phyloP scores from a whole-genome alignment of 192 early-diverging fungal species.

The Cetraspora pellucida region DNA sequence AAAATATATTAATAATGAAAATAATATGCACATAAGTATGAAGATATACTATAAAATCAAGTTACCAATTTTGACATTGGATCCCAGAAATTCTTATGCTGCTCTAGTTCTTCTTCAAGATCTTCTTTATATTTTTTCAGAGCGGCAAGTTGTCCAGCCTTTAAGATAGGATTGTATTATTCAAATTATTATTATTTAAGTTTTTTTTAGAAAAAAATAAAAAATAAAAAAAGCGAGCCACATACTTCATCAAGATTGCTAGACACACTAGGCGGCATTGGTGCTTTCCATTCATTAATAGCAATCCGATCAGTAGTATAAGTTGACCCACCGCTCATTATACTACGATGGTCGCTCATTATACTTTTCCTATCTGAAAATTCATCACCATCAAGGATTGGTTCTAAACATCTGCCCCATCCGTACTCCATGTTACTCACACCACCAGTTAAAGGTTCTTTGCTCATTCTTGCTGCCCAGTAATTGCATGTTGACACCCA shows the following conservation, averaged over 20 bases:
- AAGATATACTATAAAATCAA: conserved; percentile 1
- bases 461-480: conserved; percentile 90
- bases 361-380: conserved; percentile 28
- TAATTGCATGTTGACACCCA: conserved; percentile 93
- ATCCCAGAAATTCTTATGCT: conserved; percentile 64
- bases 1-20: not conserved
- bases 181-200: not conserved
- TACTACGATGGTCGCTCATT: conserved; percentile 33
- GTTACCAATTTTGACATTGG: conserved; percentile 53
- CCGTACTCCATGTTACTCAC: conserved; percentile 93
- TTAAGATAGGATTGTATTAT: not conserved
- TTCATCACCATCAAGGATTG: conserved; percentile 37
- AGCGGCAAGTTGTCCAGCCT: conserved; percentile 58
- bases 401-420: conserved; percentile 67
- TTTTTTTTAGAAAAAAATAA: not conserved
- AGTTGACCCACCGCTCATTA: conserved; percentile 17
- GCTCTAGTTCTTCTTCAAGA: conserved; percentile 68
- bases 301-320: conserved; percentile 42
- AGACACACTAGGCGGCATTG: conserved; percentile 50
- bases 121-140: conserved; percentile 67
- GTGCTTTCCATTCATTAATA: conserved; percentile 54
- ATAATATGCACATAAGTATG: not conserved
- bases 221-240: not conserved
- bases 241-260: conserved; percentile 41
- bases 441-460: conserved; percentile 86